Conservation (phyloP, 2,329 filamentous ascomycete genomes). For the Hypoxylon sp. region DNA sequence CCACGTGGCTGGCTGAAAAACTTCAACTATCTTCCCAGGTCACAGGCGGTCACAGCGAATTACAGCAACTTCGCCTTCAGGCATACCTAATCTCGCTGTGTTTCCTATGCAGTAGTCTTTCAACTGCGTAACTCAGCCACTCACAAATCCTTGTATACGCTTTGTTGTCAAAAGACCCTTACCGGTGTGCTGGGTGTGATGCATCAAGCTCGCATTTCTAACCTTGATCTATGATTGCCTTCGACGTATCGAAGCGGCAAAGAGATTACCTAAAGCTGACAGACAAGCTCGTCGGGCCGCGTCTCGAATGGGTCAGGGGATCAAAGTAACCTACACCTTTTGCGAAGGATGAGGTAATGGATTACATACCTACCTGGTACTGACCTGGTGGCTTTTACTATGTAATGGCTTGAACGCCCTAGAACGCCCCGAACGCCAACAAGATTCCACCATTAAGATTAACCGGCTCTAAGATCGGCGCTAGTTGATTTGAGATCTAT, state of each 20-base stretch:
- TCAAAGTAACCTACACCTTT: neutral
- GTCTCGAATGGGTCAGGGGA: conserved; percentile 1
- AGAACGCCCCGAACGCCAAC: neutral
- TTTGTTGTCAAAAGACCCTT: neutral
- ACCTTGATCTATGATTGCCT: neutral
- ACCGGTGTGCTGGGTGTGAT: neutral
- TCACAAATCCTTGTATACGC: neutral
- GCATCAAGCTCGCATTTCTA: neutral
- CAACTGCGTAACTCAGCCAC: neutral
- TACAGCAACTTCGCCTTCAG: neutral
- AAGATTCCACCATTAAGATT: neutral
- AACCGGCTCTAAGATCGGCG: neutral
- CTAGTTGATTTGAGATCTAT: neutral
- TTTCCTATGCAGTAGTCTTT: neutral
- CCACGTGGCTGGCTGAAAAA: conserved; percentile 32
- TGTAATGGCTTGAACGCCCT: too few species aligned
- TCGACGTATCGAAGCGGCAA: neutral
- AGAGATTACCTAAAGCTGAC: neutral
- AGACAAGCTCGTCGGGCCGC: neutral
- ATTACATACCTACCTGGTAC: too few species aligned
- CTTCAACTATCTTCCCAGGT: conserved; percentile 15
- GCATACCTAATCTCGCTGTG: neutral
- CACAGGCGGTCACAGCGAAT: conserved; percentile 5
- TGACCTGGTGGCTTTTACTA: neutral
- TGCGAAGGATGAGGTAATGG: neutral